phyloP scores from a whole-genome alignment of 208 protist species.

The Wallacemonas sp. region DNA sequence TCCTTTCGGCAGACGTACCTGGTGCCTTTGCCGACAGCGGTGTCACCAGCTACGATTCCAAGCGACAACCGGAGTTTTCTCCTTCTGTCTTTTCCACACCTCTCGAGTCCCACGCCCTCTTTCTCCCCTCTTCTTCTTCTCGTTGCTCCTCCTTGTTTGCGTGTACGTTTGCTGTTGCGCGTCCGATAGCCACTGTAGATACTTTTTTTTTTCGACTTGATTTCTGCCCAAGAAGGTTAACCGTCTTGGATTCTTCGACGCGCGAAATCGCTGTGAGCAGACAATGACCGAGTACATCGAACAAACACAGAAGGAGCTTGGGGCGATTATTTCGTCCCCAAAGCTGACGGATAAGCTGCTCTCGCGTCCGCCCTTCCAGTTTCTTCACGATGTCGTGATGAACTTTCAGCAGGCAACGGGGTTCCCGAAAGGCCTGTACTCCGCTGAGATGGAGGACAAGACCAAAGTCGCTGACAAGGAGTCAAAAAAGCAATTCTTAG shows the following conservation, averaged over 20 bases:
- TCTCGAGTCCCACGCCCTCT: not conserved
- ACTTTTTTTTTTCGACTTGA: not conserved
- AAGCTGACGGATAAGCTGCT: conserved; percentile 91
- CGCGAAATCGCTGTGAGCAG: not conserved
- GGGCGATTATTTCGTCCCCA: conserved; percentile 68
- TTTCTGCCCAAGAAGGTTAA: too few relatives aligned
- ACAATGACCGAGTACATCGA: conserved; percentile 56
- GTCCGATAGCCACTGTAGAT: too few relatives aligned
- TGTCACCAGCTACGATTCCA: too few relatives aligned
- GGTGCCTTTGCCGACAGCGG: too few relatives aligned
- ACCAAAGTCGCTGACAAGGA: conserved; percentile 82
- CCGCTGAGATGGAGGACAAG: conserved; percentile 68
- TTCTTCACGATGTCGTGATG: conserved; percentile 87
- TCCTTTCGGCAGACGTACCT: too few relatives aligned
- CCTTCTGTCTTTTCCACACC: not conserved
- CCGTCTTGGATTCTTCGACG: too few relatives aligned
- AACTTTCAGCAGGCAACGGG: conserved; percentile 51
- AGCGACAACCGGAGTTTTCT: not conserved
- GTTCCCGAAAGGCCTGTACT: conserved; percentile 75
- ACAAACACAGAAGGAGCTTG: conserved; percentile 78
- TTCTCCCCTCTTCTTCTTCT: not conserved
- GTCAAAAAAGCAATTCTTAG: conserved; percentile 77
- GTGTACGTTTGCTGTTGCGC: not conserved
- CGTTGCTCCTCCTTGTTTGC: not conserved
- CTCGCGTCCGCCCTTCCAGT: conserved; percentile 83